A percentile compares a stretch with the other conserved stretches of the same genome.
Conservation (phyloP, 495 filamentous ascomycete genomes). For the Penicillium antarcticum region DNA sequence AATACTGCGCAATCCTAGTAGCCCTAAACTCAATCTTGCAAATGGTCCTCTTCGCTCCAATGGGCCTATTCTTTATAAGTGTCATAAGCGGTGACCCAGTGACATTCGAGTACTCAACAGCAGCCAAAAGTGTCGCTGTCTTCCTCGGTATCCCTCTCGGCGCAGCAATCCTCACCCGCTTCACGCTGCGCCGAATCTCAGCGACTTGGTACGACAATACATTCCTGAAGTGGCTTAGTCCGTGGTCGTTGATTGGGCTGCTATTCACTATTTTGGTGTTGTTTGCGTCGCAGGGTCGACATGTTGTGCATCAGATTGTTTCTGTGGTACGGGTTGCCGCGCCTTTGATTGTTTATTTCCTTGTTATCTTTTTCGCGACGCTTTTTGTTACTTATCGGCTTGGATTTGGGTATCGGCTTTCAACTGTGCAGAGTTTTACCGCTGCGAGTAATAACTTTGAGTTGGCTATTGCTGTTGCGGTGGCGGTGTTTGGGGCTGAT, state of each 20-base stretch:
- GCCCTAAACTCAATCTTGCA: constrained; percentile 85
- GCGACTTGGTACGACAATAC: constrained; percentile 63
- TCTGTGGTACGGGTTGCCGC: constrained; percentile 76
- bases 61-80: constrained; percentile 74
- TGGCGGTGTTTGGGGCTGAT: constrained; percentile 75
- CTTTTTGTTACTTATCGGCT: constrained; percentile 51
- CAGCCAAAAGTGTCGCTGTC: constrained; percentile 75
- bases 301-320: constrained; percentile 81
- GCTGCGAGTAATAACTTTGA: constrained; percentile 97
- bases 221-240: constrained; percentile 66
- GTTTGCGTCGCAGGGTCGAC: constrained; percentile 75
- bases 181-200: constrained; percentile 52
- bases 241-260: constrained; percentile 78
- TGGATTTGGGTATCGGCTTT: constrained; percentile 73
- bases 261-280: constrained; percentile 84
- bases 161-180: constrained; percentile 73
- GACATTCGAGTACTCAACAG: constrained; percentile 62
- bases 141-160: constrained; percentile 85
- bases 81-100: constrained; percentile 53
- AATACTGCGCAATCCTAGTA: constrained; percentile 90
- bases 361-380: constrained; percentile 67
- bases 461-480: constrained; percentile 86
- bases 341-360: constrained; percentile 78
- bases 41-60: constrained; percentile 80
- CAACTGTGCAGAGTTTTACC: constrained; percentile 84